phyloP scores from a whole-genome alignment of 169 alveolate genomes.

The Plasmodium coatneyi region DNA sequence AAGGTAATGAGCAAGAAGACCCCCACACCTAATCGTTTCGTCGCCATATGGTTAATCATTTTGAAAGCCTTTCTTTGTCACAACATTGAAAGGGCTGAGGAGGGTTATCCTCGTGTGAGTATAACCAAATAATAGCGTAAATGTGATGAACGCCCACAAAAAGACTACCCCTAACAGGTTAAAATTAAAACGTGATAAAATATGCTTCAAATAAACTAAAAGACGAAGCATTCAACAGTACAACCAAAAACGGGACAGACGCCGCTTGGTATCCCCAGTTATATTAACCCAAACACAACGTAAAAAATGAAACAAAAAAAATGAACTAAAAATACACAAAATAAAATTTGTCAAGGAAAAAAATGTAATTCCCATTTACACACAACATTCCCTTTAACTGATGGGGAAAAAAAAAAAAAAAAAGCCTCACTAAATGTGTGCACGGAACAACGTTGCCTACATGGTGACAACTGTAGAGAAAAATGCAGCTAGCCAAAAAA shows the following conservation, averaged over 20 bases:
- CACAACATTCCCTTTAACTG: neutral
- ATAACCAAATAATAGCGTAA: neutral
- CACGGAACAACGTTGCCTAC: neutral
- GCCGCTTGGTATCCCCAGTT: neutral
- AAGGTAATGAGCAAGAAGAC: neutral
- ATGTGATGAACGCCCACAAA: neutral
- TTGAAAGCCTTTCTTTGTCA: neutral
- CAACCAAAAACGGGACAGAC: neutral
- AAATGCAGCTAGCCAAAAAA: slow-evolving; percentile 23
- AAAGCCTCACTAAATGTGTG: neutral
- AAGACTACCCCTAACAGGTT: neutral
- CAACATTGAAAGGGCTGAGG: neutral
- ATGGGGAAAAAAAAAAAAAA: neutral
- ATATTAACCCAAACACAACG: neutral
- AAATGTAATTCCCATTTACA: neutral
- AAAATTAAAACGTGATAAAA: neutral
- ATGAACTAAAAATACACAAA: neutral
- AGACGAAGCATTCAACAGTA: neutral
- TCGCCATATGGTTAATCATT: neutral
- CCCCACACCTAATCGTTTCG: neutral
- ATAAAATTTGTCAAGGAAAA: neutral
- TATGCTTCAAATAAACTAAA: neutral
- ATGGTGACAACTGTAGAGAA: neutral
- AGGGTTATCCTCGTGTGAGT: neutral
- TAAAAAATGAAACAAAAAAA: neutral